These are phyloP conservation scores for Xerocomus brunneocitrinus DNA, from an alignment of 768 basidiomycete species.

Conservation along the genomic window DNA sequence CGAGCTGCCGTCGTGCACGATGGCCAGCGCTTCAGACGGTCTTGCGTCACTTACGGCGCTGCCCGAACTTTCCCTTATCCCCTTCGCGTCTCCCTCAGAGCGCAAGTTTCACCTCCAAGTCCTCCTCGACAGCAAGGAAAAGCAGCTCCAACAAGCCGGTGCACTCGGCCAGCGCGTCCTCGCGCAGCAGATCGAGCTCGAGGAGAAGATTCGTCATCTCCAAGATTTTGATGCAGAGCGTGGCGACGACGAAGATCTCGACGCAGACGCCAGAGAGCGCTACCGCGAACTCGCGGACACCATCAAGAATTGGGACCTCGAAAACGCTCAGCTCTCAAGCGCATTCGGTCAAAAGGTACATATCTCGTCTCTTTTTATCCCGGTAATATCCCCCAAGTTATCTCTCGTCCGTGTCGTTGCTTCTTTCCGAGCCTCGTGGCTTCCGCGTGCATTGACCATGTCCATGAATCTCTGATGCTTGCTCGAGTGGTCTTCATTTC, in stretches of 20 bases:
- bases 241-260: conserved; percentile 58
- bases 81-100: conserved; percentile 51
- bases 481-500: background rate
- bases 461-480: background rate
- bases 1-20: conserved; percentile 26
- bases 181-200: conserved; percentile 88
- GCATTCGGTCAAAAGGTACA: conserved; percentile 63
- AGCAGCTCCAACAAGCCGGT: conserved; percentile 87
- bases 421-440: conserved; percentile 16
- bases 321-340: conserved; percentile 72
- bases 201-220: conserved; percentile 79
- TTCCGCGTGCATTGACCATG: conserved; percentile 4
- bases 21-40: conserved; percentile 40
- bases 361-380: conserved; percentile 11
- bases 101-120: conserved; percentile 58
- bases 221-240: conserved; percentile 67
- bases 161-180: conserved; percentile 92
- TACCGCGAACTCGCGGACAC: conserved; percentile 76
- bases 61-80: conserved; percentile 39
- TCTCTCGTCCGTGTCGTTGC: conserved; percentile 8
- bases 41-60: conserved; percentile 31
- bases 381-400: background rate
- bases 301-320: conserved; percentile 70
- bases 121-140: conserved; percentile 86
- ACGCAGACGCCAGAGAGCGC: conserved; percentile 63